These are phyloP conservation scores for Calophaca sinica DNA, from an alignment of 306 rosid species.

Conservation along the genomic window DNA sequence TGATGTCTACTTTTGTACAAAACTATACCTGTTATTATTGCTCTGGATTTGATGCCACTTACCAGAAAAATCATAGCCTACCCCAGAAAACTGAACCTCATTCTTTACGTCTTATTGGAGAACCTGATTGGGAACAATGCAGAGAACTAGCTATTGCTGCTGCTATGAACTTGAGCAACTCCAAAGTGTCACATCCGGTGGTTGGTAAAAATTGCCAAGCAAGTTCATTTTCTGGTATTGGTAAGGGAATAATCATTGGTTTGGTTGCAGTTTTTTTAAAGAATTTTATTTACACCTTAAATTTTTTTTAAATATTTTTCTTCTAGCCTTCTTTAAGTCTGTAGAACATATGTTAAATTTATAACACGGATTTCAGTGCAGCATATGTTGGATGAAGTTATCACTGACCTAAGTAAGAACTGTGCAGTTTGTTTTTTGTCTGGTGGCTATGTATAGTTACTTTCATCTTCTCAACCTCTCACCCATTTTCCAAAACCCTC, in stretches of 20 bases:
- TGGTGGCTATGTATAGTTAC: slow-evolving; percentile 26
- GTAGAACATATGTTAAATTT: slow-evolving; percentile 1
- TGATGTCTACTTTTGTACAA: slow-evolving; percentile 58
- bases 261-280: neutral
- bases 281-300: neutral
- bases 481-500: neutral
- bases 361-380: neutral
- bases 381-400: slow-evolving; percentile 15
- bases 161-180: slow-evolving; percentile 66
- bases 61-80: slow-evolving; percentile 47
- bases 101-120: slow-evolving; percentile 63
- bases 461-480: slow-evolving; percentile 28
- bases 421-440: slow-evolving; percentile 16
- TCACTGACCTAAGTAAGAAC: neutral
- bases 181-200: slow-evolving; percentile 45
- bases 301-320: neutral
- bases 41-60: slow-evolving; percentile 22
- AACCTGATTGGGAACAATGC: slow-evolving; percentile 79
- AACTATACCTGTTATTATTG: slow-evolving; percentile 64
- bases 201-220: slow-evolving; percentile 48
- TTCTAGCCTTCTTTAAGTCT: slow-evolving; percentile 10
- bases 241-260: slow-evolving; percentile 41
- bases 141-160: slow-evolving; percentile 69
- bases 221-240: slow-evolving; percentile 50
- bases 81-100: slow-evolving; percentile 41